Percentiles rank a stretch among this genome's conserved stretches.
Evolutionary conservation across 208 protist genomes (phyloP).

Genomic region (Trypanosomatidae sp.): DNA sequence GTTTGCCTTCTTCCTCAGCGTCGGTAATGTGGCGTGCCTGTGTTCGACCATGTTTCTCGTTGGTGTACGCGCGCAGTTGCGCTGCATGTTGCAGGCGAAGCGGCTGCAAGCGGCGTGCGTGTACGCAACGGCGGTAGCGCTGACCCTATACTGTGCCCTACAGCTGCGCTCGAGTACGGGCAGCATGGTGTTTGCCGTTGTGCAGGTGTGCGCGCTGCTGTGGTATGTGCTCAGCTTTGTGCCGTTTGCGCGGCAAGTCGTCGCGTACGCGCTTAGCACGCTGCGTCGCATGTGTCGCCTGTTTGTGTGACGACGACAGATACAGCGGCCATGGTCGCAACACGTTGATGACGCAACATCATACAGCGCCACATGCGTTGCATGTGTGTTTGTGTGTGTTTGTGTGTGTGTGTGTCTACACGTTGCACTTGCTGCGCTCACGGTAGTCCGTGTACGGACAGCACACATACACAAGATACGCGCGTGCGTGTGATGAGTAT

Average conservation of each 20-base stretch:
- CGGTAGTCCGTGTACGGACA: too few species aligned
- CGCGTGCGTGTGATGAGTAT: too few species aligned
- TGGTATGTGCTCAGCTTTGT: slow-evolving; percentile 89
- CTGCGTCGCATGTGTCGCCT: too few species aligned
- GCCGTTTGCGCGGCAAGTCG: slow-evolving; percentile 60
- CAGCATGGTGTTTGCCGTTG: slow-evolving; percentile 37
- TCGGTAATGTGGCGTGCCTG: slow-evolving; percentile 76
- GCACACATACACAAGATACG: too few species aligned
- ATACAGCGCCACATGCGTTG: too few species aligned
- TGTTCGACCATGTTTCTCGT: slow-evolving; percentile 84
- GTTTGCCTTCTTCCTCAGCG: slow-evolving; percentile 87
- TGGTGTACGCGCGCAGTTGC: slow-evolving; percentile 50
- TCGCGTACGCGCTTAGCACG: too few species aligned
- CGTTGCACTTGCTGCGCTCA: too few species aligned
- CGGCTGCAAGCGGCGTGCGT: slow-evolving; percentile 54
- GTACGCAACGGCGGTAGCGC: slow-evolving; percentile 42
- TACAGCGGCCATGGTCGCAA: too few species aligned
- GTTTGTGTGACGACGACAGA: too few species aligned
- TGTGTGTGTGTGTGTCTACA: too few species aligned
- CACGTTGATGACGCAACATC: too few species aligned
- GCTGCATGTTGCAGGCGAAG: slow-evolving; percentile 66
- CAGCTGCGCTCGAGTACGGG: slow-evolving; percentile 36
- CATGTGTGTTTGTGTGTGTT: too few species aligned
- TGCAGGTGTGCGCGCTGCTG: slow-evolving; percentile 48
- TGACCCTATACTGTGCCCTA: slow-evolving; percentile 64